Conservation (phyloP, 1,139 yeast genomes). For the Trichomonascaceae sp. region DNA sequence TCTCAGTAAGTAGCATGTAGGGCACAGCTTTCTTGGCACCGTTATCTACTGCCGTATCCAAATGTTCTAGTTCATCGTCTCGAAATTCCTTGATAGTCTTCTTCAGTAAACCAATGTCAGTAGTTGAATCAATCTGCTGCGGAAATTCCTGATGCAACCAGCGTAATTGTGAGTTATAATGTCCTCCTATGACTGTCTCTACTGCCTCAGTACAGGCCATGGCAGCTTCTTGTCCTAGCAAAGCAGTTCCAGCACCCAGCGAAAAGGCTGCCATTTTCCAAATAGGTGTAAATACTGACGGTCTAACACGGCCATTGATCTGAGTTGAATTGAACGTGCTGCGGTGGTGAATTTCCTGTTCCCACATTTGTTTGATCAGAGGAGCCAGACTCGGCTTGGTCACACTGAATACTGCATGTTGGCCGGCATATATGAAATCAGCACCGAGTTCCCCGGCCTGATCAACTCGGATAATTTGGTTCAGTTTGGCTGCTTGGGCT, state of each 20-base stretch:
- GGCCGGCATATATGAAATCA: constrained; percentile 87
- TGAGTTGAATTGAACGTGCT: constrained; percentile 76
- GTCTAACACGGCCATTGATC: constrained; percentile 73
- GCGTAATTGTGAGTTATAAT: constrained; percentile 85
- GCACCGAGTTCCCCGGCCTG: constrained; percentile 99
- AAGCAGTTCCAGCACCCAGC: constrained; percentile 82
- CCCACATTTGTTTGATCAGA: constrained; percentile 93
- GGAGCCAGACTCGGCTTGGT: constrained; percentile 57
- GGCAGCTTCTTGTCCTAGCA: constrained; percentile 89
- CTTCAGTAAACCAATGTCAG: constrained; percentile 50
- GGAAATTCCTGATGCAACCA: constrained; percentile 42
- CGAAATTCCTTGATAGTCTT: constrained; percentile 68
- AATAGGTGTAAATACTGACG: constrained; percentile 81
- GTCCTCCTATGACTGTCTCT: constrained; percentile 96
- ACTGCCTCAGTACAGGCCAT: constrained; percentile 99
- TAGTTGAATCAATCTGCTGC: constrained; percentile 41
- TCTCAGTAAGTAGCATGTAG: constrained; percentile 78
- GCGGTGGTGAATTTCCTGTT: constrained; percentile 89
- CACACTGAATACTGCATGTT: constrained; percentile 65
- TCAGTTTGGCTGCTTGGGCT: constrained; percentile 52
- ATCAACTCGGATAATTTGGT: constrained; percentile 79
- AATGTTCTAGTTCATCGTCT: constrained; percentile 93
- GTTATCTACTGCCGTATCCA: constrained; percentile 85
- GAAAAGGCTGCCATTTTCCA: constrained; percentile 91
- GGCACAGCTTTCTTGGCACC: constrained; percentile 95